phyloP scores from a whole-genome alignment of 2,329 filamentous ascomycete genomes.

The Scorias spongiosa region DNA sequence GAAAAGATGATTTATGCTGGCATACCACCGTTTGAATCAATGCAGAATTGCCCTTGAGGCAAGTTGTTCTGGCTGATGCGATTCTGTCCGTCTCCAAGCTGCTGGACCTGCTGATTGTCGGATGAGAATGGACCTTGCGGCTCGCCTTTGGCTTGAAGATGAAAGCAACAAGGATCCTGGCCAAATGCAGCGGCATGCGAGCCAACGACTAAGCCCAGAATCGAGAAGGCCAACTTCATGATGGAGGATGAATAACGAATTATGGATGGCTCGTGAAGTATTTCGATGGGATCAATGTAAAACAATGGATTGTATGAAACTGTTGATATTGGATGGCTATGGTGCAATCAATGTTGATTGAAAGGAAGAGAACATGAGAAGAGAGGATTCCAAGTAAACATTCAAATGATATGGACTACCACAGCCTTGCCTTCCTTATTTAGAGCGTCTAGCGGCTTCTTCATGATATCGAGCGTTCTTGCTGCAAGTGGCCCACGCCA shows the following conservation, averaged over 20 bases:
- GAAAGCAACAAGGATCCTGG: conserved; percentile 30
- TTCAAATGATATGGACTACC: too few relatives aligned
- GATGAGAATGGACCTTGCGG: conserved; percentile 23
- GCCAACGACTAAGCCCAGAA: conserved; percentile 16
- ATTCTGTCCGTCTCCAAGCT: conserved; percentile 47
- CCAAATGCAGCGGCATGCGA: conserved; percentile 20
- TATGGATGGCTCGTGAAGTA: too few relatives aligned
- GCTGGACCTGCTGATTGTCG: conserved; percentile 39
- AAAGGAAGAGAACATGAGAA: conserved; percentile 1
- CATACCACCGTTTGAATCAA: conserved; percentile 33
- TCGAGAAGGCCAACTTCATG: conserved; percentile 20
- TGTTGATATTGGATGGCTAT: too few relatives aligned
- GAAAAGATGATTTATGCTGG: not conserved
- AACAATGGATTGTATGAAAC: too few relatives aligned
- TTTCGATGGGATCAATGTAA: too few relatives aligned
- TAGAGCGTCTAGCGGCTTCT: too few relatives aligned
- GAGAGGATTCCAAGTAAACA: not conserved
- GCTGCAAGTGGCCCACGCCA: too few relatives aligned
- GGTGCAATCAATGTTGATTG: conserved; percentile 1
- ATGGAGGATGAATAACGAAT: not conserved
- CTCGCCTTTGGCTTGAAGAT: conserved; percentile 26
- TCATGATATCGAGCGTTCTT: too few relatives aligned
- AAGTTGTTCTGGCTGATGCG: conserved; percentile 33
- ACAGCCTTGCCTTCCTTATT: too few relatives aligned
- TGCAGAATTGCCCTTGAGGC: conserved; percentile 37